Evolutionary conservation across 441 rosid species (phyloP).

Genomic region (Adansonia madagascariensis): DNA sequence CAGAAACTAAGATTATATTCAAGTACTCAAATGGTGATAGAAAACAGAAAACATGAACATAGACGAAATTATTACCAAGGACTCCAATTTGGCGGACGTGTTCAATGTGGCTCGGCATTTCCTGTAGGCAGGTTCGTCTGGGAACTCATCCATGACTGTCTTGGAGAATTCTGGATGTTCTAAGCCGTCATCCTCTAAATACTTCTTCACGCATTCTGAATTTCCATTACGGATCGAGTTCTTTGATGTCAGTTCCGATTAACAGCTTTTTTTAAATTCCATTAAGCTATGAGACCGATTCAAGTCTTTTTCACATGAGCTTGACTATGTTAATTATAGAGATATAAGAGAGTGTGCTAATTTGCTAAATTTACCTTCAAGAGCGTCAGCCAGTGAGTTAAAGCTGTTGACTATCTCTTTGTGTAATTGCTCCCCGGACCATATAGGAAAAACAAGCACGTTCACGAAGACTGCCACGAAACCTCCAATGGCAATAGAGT

Average conservation of each 20-base stretch:
- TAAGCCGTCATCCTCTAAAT: conserved; percentile 54
- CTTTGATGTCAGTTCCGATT: not conserved
- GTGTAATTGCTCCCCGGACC: conserved; percentile 71
- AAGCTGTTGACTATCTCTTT: conserved; percentile 56
- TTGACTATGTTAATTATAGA: not conserved
- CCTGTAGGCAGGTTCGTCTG: conserved; percentile 63
- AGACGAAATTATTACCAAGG: conserved; percentile 49
- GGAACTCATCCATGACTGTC: conserved; percentile 63
- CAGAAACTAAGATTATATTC: conserved; percentile 5
- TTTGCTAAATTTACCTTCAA: conserved; percentile 51
- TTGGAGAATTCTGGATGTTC: conserved; percentile 58
- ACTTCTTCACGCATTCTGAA: conserved; percentile 69
- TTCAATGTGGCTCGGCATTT: conserved; percentile 52
- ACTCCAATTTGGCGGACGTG: conserved; percentile 59
- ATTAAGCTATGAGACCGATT: not conserved
- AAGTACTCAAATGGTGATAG: not conserved
- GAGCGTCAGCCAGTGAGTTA: conserved; percentile 57
- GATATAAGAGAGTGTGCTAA: not conserved
- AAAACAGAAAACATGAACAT: not conserved
- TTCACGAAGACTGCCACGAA: conserved; percentile 66
- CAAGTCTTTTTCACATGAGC: not conserved
- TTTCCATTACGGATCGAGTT: not conserved
- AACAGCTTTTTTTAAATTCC: not conserved
- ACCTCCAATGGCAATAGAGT: conserved; percentile 70
- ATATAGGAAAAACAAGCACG: conserved; percentile 58